phyloP scores from a whole-genome alignment of 768 basidiomycete species.

The Hysterangium stoloniferum region DNA sequence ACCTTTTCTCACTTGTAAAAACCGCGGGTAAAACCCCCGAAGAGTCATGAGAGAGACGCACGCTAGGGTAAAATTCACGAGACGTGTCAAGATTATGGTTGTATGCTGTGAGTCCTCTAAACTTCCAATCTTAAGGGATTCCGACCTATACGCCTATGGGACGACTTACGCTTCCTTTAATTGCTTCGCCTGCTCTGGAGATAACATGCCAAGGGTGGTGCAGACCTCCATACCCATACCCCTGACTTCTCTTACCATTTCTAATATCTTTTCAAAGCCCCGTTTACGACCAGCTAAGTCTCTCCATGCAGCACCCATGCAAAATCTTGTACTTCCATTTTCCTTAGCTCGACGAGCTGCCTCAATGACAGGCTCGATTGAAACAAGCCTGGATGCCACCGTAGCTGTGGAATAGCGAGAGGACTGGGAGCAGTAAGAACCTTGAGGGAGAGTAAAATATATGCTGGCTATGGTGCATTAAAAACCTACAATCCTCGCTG shows the following conservation, averaged over 20 bases:
- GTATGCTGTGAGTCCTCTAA: conserved; percentile 88
- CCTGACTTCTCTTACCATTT: conserved; percentile 86
- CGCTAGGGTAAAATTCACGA: conserved; percentile 91
- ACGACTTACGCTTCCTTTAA: conserved; percentile 85
- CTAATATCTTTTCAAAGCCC: conserved; percentile 86
- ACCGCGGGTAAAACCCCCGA: too few species aligned
- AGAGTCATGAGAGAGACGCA: conserved; percentile 24
- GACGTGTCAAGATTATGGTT: conserved; percentile 99
- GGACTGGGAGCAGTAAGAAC: conserved; percentile 97
- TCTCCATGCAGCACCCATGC: conserved; percentile 99
- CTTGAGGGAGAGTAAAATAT: conserved; percentile 29
- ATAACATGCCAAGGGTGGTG: conserved; percentile 96
- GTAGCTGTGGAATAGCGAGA: conserved; percentile 88
- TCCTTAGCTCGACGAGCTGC: conserved; percentile 91
- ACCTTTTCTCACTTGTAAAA: conserved; percentile 57
- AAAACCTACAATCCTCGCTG: conserved; percentile 81
- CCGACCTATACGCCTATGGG: not conserved
- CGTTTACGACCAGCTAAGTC: conserved; percentile 88
- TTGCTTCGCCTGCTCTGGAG: conserved; percentile 83
- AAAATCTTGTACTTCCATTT: conserved; percentile 95
- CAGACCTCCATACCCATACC: conserved; percentile 99
- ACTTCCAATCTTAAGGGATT: conserved; percentile 2
- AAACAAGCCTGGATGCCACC: conserved; percentile 78
- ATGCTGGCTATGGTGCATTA: not conserved
- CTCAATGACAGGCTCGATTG: conserved; percentile 86